Conservation (phyloP, 805 yeast genomes). For the Brettanomyces bruxellensis region DNA sequence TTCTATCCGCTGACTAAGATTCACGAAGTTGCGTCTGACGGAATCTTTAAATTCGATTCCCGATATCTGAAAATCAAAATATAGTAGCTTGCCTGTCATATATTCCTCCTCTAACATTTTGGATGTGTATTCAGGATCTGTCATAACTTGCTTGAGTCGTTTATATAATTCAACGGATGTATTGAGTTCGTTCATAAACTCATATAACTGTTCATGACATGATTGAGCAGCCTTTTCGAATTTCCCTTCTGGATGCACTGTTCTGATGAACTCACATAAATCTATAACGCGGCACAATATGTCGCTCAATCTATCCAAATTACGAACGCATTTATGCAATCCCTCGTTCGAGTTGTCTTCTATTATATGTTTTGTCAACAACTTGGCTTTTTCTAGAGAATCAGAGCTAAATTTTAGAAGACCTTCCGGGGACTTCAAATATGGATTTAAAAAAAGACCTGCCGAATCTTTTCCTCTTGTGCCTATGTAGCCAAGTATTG, state of each 20-base stretch:
- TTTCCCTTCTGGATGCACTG: constrained; percentile 67
- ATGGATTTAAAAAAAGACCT: constrained; percentile 73
- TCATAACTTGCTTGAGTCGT: constrained; percentile 48
- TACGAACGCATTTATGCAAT: constrained; percentile 41
- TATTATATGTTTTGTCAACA: constrained; percentile 49
- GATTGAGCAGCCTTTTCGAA: constrained; percentile 78
- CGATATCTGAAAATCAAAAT: constrained; percentile 81
- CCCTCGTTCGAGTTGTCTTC: constrained; percentile 35
- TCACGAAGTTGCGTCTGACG: constrained; percentile 62
- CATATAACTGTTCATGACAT: constrained; percentile 83
- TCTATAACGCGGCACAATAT: constrained; percentile 88
- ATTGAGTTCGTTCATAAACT: constrained; percentile 86
- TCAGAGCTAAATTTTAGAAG: constrained; percentile 54
- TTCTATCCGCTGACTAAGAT: constrained; percentile 72
- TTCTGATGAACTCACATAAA: constrained; percentile 84
- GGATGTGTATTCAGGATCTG: constrained; percentile 25
- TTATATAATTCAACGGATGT: constrained; percentile 68
- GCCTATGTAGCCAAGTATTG: constrained; percentile 2
- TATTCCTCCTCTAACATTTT: constrained; percentile 63
- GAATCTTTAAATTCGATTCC: constrained; percentile 73
- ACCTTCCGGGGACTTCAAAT: constrained; percentile 62
- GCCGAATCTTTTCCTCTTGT: constrained; percentile 15
- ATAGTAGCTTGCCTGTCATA: constrained; percentile 70
- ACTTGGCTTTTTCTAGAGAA: constrained; percentile 59
- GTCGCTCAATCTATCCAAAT: constrained; percentile 80